These are phyloP conservation scores for Plenodomus tracheiphilus DNA, from an alignment of 2,329 filamentous ascomycete species.

Conservation along the genomic window DNA sequence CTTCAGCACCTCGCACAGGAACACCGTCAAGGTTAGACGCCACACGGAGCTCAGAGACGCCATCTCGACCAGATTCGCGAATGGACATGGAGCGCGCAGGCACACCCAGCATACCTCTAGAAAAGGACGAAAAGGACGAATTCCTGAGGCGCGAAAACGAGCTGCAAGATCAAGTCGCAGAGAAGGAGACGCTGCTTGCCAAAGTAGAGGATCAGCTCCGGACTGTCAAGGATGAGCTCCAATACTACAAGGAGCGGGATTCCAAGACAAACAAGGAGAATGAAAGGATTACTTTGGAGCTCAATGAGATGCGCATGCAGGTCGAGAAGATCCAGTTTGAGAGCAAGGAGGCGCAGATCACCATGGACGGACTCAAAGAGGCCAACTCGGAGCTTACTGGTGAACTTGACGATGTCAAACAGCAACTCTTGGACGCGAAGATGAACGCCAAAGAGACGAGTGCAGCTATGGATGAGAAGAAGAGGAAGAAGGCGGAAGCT, in stretches of 20 bases:
- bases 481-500: conserved; percentile 97
- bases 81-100: conserved; percentile 76
- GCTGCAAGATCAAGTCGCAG: conserved; percentile 91
- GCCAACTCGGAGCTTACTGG: conserved; percentile 89
- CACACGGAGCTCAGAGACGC: conserved; percentile 48
- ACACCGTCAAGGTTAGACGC: conserved; percentile 61
- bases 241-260: conserved; percentile 83
- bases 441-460: conserved; percentile 95
- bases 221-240: conserved; percentile 84
- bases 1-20: conserved; percentile 58
- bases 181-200: conserved; percentile 82
- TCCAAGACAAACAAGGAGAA: conserved; percentile 85
- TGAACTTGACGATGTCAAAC: conserved; percentile 93
- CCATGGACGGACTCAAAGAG: conserved; percentile 96
- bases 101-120: conserved; percentile 83
- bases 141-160: conserved; percentile 95
- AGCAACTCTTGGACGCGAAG: conserved; percentile 91
- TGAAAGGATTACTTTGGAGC: conserved; percentile 79
- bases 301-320: conserved; percentile 95
- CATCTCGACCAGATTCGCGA: conserved; percentile 63
- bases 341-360: conserved; percentile 94
- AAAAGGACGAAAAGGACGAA: conserved; percentile 96
- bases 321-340: conserved; percentile 94
- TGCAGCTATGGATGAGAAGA: conserved; percentile 91
- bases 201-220: conserved; percentile 78